Evolutionary conservation across 768 basidiomycete genomes (phyloP).

Genomic region (Rhizopogon vesiculosus): DNA sequence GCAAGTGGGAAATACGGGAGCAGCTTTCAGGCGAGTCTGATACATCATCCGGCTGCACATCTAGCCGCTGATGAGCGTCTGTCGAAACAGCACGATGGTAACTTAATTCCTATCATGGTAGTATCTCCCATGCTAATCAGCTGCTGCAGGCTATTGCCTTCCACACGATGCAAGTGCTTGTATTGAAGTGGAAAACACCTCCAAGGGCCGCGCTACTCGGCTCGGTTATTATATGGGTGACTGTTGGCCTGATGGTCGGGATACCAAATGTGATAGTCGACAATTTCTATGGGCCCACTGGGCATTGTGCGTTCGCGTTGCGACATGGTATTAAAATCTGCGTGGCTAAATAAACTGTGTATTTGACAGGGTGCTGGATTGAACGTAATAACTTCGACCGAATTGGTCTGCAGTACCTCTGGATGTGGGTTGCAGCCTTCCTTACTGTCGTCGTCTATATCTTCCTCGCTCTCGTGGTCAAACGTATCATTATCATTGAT

Average conservation of each 20-base stretch:
- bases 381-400: constrained; percentile 28
- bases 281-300: constrained; percentile 37
- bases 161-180: constrained; percentile 35
- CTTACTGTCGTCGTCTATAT: constrained; percentile 39
- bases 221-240: constrained; percentile 32
- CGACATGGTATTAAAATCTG: not conserved
- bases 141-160: constrained; percentile 30
- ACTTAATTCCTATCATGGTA: not conserved
- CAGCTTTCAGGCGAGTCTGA: constrained; percentile 29
- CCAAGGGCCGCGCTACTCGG: constrained; percentile 28
- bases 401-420: constrained; percentile 46
- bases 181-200: constrained; percentile 28
- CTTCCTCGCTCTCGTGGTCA: constrained; percentile 39
- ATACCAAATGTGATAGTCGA: constrained; percentile 29
- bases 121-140: not conserved
- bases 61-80: constrained; percentile 2
- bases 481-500: constrained; percentile 31
- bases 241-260: constrained; percentile 34
- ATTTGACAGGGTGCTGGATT: constrained; percentile 53
- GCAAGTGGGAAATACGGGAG: constrained; percentile 37
- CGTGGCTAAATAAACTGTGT: not conserved
- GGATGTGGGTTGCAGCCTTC: constrained; percentile 45
- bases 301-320: constrained; percentile 29
- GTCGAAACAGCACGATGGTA: constrained; percentile 13
- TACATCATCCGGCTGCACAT: not conserved